Base-by-base conservation (phyloP, 768 basidiomycete genomes). In the Suillus decipiens region DNA sequence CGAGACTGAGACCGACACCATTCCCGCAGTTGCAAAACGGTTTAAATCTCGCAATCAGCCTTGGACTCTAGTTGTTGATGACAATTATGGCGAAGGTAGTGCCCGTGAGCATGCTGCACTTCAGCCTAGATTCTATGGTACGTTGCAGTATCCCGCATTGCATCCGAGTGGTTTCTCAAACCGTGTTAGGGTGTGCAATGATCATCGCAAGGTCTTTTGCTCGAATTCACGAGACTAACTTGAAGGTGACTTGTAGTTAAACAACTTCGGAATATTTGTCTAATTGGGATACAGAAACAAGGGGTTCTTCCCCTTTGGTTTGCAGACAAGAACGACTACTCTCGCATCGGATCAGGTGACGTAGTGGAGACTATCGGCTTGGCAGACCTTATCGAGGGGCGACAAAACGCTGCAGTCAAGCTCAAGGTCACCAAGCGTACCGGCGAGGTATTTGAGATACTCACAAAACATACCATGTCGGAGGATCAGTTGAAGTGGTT, bases 101-200 rank as follows among this genome's bases (percentile, higher is more conserved):
- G 97, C 97, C 9, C 86, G 97, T 61, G 97, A 99, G 76, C 97
- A 99, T 75, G 97, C 97, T 41, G 95, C 97, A 24, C 81, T 99
- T 39, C 96, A 99, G 72, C 97, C 97, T 31, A 86, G 97, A 22
- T 97, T 95, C 79, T 95, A 93, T 67, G 93, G 92, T 89, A 69
- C 50, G 77, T 68, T 12, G 4, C 37, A 24, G 1, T 55, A 59
- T 36, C 14, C 42, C 33, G 41, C 43, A 34, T 50, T 47, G 39
- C 64, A 22, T 55, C 7, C 28, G 11, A 53, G 34, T 33, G 31
- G 48, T 60, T 57, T 43, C n/a, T 31, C 41, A 42, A n/a, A 24
- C 41, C 17, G 24, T 31, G 28, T 19, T 66, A 90, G 93, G 96
- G 19, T 95, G 94, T 70, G 85, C 84, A 6, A 79, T 95, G 80